A percentile compares a stretch with the other conserved stretches of the same genome.
phyloP scores from a whole-genome alignment of 2,329 filamentous ascomycete genomes.

The Aureobasidium sp. region DNA sequence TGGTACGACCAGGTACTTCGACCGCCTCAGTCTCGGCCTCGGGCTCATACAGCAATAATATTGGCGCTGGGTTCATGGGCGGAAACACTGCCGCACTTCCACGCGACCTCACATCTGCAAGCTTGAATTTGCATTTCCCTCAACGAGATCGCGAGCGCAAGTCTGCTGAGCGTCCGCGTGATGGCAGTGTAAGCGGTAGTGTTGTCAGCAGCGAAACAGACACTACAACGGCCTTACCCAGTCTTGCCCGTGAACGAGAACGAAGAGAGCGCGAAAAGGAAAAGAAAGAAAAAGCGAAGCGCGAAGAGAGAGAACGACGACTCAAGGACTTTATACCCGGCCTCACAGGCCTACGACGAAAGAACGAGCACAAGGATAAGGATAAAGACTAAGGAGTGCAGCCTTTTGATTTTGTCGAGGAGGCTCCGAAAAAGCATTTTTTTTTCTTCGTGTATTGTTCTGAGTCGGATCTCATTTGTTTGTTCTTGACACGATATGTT shows the following conservation, averaged over 20 bases:
- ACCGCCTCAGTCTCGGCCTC: constrained; percentile 5
- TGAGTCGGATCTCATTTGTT: not conserved
- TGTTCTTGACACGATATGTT: not conserved
- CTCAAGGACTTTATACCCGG: constrained; percentile 34
- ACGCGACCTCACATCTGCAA: constrained; percentile 6
- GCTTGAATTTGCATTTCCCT: constrained; percentile 3
- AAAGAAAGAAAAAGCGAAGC: constrained; percentile 27
- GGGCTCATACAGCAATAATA: constrained; percentile 1
- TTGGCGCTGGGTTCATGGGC: not conserved
- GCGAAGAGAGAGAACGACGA: constrained; percentile 34
- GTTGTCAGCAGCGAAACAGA: constrained; percentile 30
- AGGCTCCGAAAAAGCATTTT: constrained; percentile 9
- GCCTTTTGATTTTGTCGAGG: not conserved
- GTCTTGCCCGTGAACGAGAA: constrained; percentile 26
- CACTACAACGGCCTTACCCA: constrained; percentile 28
- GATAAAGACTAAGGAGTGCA: constrained; percentile 18
- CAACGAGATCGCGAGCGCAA: constrained; percentile 2
- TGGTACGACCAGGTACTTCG: not conserved
- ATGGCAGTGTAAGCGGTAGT: constrained; percentile 26
- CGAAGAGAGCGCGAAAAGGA: constrained; percentile 19
- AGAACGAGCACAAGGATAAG: constrained; percentile 26
- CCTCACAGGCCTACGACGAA: constrained; percentile 19
- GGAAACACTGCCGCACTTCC: not conserved
- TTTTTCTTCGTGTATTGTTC: not conserved
- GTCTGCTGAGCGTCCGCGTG: constrained; percentile 4